A percentile compares a stretch with the other conserved stretches of the same genome.
Conservation (phyloP, 805 yeast species). For the Wickerhamiella domercqiae region DNA sequence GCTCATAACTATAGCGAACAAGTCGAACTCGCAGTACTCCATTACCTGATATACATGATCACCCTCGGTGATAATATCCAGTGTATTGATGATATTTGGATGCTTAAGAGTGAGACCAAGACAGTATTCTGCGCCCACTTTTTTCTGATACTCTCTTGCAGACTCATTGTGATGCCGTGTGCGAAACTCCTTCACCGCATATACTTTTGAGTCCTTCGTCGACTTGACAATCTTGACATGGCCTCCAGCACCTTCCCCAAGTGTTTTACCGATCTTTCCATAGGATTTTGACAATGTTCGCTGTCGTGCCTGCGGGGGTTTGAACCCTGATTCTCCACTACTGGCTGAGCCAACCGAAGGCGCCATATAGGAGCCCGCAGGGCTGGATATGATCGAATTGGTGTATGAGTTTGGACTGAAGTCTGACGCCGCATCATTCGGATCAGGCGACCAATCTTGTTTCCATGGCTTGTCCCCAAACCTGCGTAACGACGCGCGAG, state of each 20-base stretch:
- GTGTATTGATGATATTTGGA: conserved; percentile 79
- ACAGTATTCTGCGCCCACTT: conserved; percentile 88
- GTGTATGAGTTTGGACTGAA: neutral
- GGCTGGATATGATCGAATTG: neutral
- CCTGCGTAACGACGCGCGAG: conserved; percentile 29
- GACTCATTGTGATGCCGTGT: conserved; percentile 59
- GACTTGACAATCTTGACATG: conserved; percentile 62
- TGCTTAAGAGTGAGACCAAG: conserved; percentile 82
- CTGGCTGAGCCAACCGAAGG: neutral
- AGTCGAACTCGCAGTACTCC: conserved; percentile 88
- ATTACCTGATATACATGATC: conserved; percentile 78
- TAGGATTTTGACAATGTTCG: conserved; percentile 42
- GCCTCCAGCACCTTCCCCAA: conserved; percentile 96
- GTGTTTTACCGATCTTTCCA: conserved; percentile 65
- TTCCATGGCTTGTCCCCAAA: conserved; percentile 32
- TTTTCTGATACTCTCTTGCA: conserved; percentile 74
- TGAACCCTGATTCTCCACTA: neutral
- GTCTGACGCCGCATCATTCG: neutral
- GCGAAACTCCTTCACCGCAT: conserved; percentile 88
- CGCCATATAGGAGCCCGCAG: neutral
- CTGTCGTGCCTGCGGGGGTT: neutral
- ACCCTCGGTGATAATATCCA: conserved; percentile 80
- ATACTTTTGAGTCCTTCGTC: conserved; percentile 48
- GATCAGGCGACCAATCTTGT: conserved; percentile 7
- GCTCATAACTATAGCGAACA: conserved; percentile 89